Percentiles rank a stretch among this genome's conserved stretches.
Evolutionary conservation across 2,329 filamentous ascomycete species (phyloP).

Genomic region (Stachybotrys chartarum): DNA sequence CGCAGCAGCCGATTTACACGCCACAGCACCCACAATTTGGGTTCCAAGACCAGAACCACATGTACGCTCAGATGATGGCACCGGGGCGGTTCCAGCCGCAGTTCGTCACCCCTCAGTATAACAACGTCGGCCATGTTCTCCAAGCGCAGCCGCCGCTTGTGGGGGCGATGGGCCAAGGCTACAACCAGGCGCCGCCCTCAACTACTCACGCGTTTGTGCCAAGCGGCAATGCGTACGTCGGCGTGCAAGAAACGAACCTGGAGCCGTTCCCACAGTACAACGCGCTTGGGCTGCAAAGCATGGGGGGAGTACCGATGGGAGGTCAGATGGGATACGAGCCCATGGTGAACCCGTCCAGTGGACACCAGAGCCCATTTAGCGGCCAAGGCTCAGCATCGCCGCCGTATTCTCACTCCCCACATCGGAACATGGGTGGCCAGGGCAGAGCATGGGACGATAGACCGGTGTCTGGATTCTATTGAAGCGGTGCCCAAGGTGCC

Average conservation of each 20-base stretch:
- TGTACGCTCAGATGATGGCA: constrained; percentile 18
- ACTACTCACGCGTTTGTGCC: constrained; percentile 15
- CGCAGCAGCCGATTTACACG: constrained; percentile 7
- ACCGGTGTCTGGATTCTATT: constrained; percentile 10
- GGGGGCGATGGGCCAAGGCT: constrained; percentile 15
- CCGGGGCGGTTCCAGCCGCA: constrained; percentile 14
- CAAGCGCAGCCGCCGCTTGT: constrained; percentile 12
- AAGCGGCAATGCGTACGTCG: constrained; percentile 13
- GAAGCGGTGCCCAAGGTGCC: neutral
- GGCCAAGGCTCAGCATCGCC: constrained; percentile 27
- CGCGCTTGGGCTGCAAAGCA: constrained; percentile 22
- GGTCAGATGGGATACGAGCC: constrained; percentile 21
- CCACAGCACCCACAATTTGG: constrained; percentile 10
- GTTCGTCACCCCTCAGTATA: constrained; percentile 19
- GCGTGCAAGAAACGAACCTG: constrained; percentile 15
- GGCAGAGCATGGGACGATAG: constrained; percentile 16
- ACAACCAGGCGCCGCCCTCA: constrained; percentile 14
- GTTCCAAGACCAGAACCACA: constrained; percentile 8
- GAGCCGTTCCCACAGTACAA: constrained; percentile 25
- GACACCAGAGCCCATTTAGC: constrained; percentile 27
- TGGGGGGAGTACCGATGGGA: constrained; percentile 13
- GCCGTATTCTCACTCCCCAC: constrained; percentile 26
- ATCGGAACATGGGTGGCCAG: constrained; percentile 15
- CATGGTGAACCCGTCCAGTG: constrained; percentile 22
- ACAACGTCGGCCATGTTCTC: constrained; percentile 17